Conservation (phyloP, 2,329 filamentous ascomycete genomes). For the Cercospora janseana region DNA sequence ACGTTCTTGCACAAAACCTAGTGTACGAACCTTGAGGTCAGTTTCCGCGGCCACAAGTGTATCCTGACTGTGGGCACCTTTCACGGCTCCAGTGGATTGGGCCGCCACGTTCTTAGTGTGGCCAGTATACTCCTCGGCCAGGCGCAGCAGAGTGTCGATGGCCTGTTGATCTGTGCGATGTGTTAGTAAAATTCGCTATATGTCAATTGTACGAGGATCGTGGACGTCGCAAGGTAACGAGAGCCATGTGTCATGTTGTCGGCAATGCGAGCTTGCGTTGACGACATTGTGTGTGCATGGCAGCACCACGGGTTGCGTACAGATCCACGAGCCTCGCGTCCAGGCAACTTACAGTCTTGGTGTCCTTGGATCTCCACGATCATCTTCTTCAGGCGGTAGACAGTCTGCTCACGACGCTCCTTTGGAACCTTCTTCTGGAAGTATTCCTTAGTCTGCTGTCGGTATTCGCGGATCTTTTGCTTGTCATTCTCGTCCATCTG, state of each 20-base stretch:
- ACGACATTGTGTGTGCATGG: too few relatives aligned
- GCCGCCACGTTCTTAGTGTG: slow-evolving; percentile 67
- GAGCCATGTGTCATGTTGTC: neutral
- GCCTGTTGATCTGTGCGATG: slow-evolving; percentile 67
- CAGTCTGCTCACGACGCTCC: slow-evolving; percentile 86
- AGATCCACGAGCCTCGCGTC: neutral
- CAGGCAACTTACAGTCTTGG: slow-evolving; percentile 65
- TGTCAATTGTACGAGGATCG: neutral
- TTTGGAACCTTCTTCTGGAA: slow-evolving; percentile 82
- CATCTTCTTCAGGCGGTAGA: slow-evolving; percentile 97
- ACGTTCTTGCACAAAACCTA: slow-evolving; percentile 42
- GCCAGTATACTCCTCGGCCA: slow-evolving; percentile 80
- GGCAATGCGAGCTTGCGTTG: too few relatives aligned
- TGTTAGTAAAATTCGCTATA: slow-evolving; percentile 32
- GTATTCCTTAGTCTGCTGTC: slow-evolving; percentile 65
- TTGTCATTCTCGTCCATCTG: slow-evolving; percentile 64
- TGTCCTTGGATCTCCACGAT: slow-evolving; percentile 94
- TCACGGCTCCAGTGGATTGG: slow-evolving; percentile 65
- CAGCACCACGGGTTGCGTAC: too few relatives aligned
- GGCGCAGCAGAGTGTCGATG: slow-evolving; percentile 77
- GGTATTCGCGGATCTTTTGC: slow-evolving; percentile 45
- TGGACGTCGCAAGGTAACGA: neutral
- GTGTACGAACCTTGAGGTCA: slow-evolving; percentile 66
- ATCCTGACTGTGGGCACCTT: slow-evolving; percentile 66
- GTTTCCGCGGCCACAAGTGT: slow-evolving; percentile 69